Conservation (phyloP, 164 flowering plant genomes). For the Umbellularia californica region DNA sequence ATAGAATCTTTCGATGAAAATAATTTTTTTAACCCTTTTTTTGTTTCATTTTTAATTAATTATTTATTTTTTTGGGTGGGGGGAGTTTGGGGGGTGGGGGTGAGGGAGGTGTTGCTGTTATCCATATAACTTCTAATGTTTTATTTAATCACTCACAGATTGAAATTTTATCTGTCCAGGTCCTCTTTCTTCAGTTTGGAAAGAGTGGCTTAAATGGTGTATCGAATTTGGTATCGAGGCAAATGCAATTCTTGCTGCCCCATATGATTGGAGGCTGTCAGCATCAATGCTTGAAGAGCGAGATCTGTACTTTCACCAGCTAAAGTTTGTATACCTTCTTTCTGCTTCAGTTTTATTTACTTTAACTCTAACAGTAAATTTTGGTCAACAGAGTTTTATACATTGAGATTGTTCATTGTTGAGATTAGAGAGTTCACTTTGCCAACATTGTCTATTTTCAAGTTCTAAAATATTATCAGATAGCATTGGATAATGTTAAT, state of each 20-base stretch:
- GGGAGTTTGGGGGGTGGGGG: no score
- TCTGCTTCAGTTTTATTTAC: neutral
- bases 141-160: constrained; percentile 2
- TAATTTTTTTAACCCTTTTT: no score
- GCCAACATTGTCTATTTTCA: neutral
- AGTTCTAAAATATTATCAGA: neutral
- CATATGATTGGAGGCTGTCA: constrained; percentile 98
- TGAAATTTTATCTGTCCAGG: constrained; percentile 41
- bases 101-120: no score
- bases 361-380: neutral
- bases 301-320: constrained; percentile 95
- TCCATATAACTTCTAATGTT: constrained; percentile 1
- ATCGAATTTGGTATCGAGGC: constrained; percentile 96
- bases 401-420: neutral
- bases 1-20: no score
- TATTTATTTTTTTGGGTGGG: no score
- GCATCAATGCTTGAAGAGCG: constrained; percentile 95
- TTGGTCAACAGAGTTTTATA: no score
- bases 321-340: constrained; percentile 57
- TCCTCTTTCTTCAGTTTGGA: constrained; percentile 98
- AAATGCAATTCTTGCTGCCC: constrained; percentile 90
- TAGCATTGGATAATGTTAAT: neutral
- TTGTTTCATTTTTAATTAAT: no score
- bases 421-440: no score
- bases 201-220: constrained; percentile 99